Conservation (phyloP, 768 basidiomycete species). For the Boletus sp. region DNA sequence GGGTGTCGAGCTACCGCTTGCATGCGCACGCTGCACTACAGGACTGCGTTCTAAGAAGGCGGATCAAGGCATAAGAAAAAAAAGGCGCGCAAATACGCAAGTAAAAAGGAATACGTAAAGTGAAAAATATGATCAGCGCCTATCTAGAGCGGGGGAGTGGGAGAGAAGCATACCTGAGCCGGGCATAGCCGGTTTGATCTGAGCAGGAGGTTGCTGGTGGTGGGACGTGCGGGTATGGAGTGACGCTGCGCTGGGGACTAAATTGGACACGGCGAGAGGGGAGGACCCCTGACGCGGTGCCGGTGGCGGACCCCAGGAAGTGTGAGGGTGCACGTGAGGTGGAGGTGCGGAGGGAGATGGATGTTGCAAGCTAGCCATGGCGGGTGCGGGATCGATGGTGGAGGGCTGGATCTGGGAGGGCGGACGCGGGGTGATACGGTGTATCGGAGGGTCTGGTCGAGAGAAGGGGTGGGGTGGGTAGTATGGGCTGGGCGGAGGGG, state of each 20-base stretch:
- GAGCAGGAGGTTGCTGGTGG: constrained; percentile 27
- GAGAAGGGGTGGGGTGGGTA: constrained; percentile 19
- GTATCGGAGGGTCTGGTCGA: constrained; percentile 20
- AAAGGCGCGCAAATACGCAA: constrained; percentile 4
- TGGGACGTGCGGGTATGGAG: constrained; percentile 28
- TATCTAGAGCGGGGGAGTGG: not conserved
- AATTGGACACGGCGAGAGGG: constrained; percentile 25
- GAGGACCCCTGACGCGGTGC: constrained; percentile 34
- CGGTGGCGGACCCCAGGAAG: constrained; percentile 32
- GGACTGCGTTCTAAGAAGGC: constrained; percentile 28
- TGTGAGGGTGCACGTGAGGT: constrained; percentile 31
- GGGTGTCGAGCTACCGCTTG: constrained; percentile 24
- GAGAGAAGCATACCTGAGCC: constrained; percentile 25
- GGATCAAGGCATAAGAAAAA: constrained; percentile 6
- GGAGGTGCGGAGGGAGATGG: constrained; percentile 29
- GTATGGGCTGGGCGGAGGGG: constrained; percentile 25
- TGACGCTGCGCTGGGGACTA: constrained; percentile 19
- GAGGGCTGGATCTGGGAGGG: constrained; percentile 31
- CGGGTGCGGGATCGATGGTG: constrained; percentile 28
- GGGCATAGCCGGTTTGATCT: constrained; percentile 34
- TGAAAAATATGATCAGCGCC: constrained; percentile 7
- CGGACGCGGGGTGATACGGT: constrained; percentile 33
- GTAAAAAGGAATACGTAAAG: not conserved
- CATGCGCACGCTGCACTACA: constrained; percentile 27
- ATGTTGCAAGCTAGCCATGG: constrained; percentile 35